phyloP scores from a whole-genome alignment of 495 filamentous ascomycete species.

The Lepidopterella palustris region DNA sequence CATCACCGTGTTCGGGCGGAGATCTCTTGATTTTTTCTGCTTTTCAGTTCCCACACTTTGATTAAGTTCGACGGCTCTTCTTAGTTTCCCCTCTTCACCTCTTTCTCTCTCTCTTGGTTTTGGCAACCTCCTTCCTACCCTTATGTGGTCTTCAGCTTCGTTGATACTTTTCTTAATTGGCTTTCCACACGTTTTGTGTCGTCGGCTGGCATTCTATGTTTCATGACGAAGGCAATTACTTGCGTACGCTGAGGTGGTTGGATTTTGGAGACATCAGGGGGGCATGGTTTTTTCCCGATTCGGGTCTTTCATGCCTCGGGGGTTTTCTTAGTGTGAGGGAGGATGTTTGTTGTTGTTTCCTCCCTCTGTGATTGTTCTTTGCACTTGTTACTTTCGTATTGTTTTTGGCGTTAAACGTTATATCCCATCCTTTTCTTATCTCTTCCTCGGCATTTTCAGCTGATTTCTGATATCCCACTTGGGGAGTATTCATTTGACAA shows the following conservation, averaged over 20 bases:
- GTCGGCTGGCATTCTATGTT: not conserved
- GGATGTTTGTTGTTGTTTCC: not conserved
- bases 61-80: slow-evolving; percentile 10
- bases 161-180: not conserved
- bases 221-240: not conserved
- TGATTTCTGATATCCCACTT: too few relatives aligned
- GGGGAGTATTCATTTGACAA: too few relatives aligned
- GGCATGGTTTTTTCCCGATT: slow-evolving; percentile 22
- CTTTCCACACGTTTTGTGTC: not conserved
- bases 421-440: too few relatives aligned
- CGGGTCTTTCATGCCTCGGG: slow-evolving; percentile 27
- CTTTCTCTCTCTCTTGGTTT: not conserved
- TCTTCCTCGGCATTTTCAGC: too few relatives aligned
- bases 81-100: slow-evolving; percentile 2
- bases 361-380: not conserved
- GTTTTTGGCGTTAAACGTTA: too few relatives aligned
- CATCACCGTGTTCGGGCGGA: slow-evolving; percentile 9
- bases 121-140: not conserved
- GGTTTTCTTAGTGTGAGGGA: not conserved
- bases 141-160: not conserved
- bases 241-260: slow-evolving; percentile 2
- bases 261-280: slow-evolving; percentile 10
- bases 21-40: not conserved
- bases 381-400: too few relatives aligned
- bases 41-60: slow-evolving; percentile 6